Conservation (phyloP, 2,329 filamentous ascomycete genomes). For the Pseudogymnoascus verrucosus region DNA sequence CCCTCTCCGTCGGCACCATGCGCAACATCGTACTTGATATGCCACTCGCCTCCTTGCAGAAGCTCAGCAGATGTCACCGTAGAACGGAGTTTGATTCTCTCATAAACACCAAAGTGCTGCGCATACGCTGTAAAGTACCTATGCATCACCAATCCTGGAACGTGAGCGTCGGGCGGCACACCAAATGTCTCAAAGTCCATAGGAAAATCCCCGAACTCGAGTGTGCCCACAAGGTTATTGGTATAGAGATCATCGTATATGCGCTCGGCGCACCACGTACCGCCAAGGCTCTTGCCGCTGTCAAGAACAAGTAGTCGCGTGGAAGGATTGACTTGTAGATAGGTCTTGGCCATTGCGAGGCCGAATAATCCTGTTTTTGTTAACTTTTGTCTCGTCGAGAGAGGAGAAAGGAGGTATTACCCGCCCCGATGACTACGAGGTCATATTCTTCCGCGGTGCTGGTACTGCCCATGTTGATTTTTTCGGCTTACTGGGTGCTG, state of each 20-base stretch:
- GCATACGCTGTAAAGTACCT: conserved; percentile 49
- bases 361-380: conserved; percentile 41
- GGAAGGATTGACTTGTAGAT: conserved; percentile 47
- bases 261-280: conserved; percentile 60
- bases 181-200: conserved; percentile 14
- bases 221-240: conserved; percentile 65
- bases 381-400: conserved; percentile 6
- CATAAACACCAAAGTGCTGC: conserved; percentile 42
- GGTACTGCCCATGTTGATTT: background rate
- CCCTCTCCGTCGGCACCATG: background rate
- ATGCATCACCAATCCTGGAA: conserved; percentile 48
- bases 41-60: conserved; percentile 4
- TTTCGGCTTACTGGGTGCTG: background rate
- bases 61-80: conserved; percentile 31
- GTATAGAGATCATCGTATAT: conserved; percentile 60
- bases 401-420: conserved; percentile 27
- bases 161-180: conserved; percentile 40
- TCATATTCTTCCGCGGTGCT: conserved; percentile 17
- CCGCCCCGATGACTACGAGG: conserved; percentile 35
- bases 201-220: conserved; percentile 65
- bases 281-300: conserved; percentile 47
- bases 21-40: background rate
- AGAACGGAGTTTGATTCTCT: conserved; percentile 41
- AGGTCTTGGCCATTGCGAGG: conserved; percentile 51
- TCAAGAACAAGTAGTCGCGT: conserved; percentile 52